Evolutionary conservation across 176 grass and related monocot genomes (phyloP).

Genomic region (Oryza nivara): DNA sequence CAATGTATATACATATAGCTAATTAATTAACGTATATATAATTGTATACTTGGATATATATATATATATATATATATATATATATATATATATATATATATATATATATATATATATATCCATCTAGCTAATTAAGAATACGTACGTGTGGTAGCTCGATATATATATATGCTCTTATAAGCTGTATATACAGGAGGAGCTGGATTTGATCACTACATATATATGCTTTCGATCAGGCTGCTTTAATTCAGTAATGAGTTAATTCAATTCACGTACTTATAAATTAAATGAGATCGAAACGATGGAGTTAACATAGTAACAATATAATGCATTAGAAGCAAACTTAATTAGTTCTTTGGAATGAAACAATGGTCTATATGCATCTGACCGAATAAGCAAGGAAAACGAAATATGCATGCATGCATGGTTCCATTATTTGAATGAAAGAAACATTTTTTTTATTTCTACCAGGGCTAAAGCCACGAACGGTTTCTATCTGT

Average conservation of each 20-base stretch:
- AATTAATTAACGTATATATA: not conserved
- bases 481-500: too few relatives aligned
- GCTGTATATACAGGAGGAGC: too few relatives aligned
- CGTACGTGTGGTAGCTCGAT: not conserved
- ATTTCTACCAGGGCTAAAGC: too few relatives aligned
- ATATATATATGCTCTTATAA: too few relatives aligned
- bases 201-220: not conserved
- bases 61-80: too few relatives aligned
- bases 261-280: not conserved
- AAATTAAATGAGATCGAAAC: not conserved
- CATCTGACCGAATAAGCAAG: too few relatives aligned
- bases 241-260: not conserved
- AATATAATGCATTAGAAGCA: not conserved
- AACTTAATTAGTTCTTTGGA: not conserved
- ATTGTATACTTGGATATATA: not conserved
- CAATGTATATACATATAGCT: not conserved
- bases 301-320: not conserved
- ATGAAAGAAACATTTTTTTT: too few relatives aligned
- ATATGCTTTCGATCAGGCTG: not conserved
- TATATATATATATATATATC: not conserved
- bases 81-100: too few relatives aligned
- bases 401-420: too few relatives aligned
- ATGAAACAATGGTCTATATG: too few relatives aligned
- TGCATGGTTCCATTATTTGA: too few relatives aligned
- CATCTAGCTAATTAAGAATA: too few relatives aligned